A percentile compares a stretch with the other conserved stretches of the same genome.
Conservation (phyloP, 2,329 filamentous ascomycete genomes). For the Aschersonia sp. region DNA sequence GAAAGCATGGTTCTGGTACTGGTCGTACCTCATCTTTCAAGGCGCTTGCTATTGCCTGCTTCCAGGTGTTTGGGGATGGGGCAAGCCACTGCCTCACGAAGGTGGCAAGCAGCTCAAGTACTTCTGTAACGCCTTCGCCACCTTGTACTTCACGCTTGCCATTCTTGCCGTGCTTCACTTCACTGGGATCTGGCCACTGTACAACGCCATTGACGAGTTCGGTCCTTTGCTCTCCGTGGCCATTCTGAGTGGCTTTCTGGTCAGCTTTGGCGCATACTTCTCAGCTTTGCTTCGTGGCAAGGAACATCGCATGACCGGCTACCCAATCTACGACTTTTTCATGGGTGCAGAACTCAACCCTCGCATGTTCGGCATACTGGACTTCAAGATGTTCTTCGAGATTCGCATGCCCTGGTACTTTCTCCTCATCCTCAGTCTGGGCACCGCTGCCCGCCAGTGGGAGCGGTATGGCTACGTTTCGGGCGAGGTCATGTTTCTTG, state of each 20-base stretch:
- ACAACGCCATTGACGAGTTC: slow-evolving; percentile 90
- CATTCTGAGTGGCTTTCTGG: slow-evolving; percentile 77
- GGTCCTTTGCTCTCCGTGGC: slow-evolving; percentile 85
- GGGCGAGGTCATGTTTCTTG: slow-evolving; percentile 62
- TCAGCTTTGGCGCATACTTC: slow-evolving; percentile 72
- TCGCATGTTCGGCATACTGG: slow-evolving; percentile 55
- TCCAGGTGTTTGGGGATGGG: slow-evolving; percentile 76
- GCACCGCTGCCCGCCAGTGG: slow-evolving; percentile 64
- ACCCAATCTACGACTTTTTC: slow-evolving; percentile 75
- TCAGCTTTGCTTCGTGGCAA: slow-evolving; percentile 69
- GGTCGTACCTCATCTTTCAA: slow-evolving; percentile 81
- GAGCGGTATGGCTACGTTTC: slow-evolving; percentile 73
- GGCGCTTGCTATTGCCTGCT: slow-evolving; percentile 69
- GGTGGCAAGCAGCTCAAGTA: slow-evolving; percentile 79
- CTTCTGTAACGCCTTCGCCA: slow-evolving; percentile 82
- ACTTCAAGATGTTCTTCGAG: slow-evolving; percentile 95
- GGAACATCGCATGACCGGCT: slow-evolving; percentile 80
- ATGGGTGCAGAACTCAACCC: slow-evolving; percentile 83
- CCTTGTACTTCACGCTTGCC: slow-evolving; percentile 74
- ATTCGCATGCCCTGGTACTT: slow-evolving; percentile 89
- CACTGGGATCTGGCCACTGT: slow-evolving; percentile 73
- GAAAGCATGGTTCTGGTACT: slow-evolving; percentile 87
- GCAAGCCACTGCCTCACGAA: slow-evolving; percentile 73
- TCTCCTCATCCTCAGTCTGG: slow-evolving; percentile 59
- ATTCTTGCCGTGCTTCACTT: slow-evolving; percentile 61